Base-by-base conservation (phyloP, 495 filamentous ascomycete genomes). In the Penicillium samsonianum region DNA sequence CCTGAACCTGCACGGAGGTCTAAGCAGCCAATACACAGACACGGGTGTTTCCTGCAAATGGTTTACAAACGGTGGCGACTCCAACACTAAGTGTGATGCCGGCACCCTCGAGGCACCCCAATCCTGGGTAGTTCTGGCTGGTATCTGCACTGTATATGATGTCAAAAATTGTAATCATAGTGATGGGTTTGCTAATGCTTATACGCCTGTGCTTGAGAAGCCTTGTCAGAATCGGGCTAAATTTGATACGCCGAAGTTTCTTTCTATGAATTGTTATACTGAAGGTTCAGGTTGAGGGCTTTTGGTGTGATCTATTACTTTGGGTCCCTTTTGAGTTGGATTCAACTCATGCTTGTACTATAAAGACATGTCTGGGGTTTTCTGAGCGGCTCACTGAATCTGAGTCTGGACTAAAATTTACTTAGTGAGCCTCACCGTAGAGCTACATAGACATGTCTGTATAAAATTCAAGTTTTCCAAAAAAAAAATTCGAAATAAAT, bases 241-340 rank as follows among this genome's bases (percentile, higher is more conserved):
- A 42, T 42, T 42, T 20, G 40, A 48, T 48, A 30, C 45, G n/a
- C 45, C 45, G 16, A 31, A 30, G n/a, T 48, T 30, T 48, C 26
- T 19, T 20, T 48, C 45, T 31, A 28, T 48, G 45, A 48, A 16
- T 20, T 48, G 45, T 30, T 48, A 19, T 31, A 12, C 17, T 11
- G 17, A 19, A 42, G 6, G 4, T 1, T 17, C 4, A 20, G 17
- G 3, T 20, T 42, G 19, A 45, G 26, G 26, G 26, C 1, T 28
- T 28, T 28, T 28, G n/a, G n/a, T n/a, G n/a, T n/a, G n/a, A n/a
- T n/a, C n/a, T n/a, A n/a, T n/a, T n/a, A n/a, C n/a, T n/a, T n/a
- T n/a, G n/a, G n/a, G n/a, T n/a, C n/a, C n/a, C n/a, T n/a, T n/a
- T n/a, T n/a, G n/a, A n/a, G n/a, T n/a, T n/a, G n/a, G n/a, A n/a